Conservation (phyloP, 768 basidiomycete genomes). For the Suillus subluteus region DNA sequence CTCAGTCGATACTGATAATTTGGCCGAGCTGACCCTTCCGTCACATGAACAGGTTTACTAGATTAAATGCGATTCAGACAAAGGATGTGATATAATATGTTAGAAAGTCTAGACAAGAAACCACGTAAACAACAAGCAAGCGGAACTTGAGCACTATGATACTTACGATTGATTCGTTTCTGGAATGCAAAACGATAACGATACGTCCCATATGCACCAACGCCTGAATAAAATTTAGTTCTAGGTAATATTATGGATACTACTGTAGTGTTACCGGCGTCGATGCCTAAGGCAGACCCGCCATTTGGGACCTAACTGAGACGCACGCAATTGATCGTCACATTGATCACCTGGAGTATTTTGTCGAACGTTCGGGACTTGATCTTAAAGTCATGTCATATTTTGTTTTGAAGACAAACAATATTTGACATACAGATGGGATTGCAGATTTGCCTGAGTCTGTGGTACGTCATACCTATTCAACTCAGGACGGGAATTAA, state of each 20-base stretch:
- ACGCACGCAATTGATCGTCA: conserved; percentile 27
- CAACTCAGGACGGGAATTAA: not conserved
- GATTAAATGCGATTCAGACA: not conserved
- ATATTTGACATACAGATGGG: conserved; percentile 20
- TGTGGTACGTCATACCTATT: conserved; percentile 30
- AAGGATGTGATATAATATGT: not conserved
- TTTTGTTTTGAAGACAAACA: not conserved
- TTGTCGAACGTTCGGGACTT: conserved; percentile 24
- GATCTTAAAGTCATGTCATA: conserved; percentile 12
- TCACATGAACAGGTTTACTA: not conserved
- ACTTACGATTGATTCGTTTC: conserved; percentile 27
- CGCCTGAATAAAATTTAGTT: conserved; percentile 15
- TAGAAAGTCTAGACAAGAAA: conserved; percentile 22
- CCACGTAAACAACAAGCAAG: not conserved
- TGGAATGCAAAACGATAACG: conserved; percentile 20
- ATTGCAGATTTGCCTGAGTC: conserved; percentile 31
- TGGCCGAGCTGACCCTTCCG: not conserved
- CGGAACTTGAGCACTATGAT: not conserved
- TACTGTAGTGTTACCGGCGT: conserved; percentile 18
- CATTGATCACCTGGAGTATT: conserved; percentile 31
- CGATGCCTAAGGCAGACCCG: conserved; percentile 15
- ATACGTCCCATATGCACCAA: conserved; percentile 17
- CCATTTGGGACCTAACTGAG: conserved; percentile 6
- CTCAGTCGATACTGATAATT: not conserved
- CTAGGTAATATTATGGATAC: conserved; percentile 1